Conservation (phyloP, 164 flowering plant species). For the Annona squamosa region DNA sequence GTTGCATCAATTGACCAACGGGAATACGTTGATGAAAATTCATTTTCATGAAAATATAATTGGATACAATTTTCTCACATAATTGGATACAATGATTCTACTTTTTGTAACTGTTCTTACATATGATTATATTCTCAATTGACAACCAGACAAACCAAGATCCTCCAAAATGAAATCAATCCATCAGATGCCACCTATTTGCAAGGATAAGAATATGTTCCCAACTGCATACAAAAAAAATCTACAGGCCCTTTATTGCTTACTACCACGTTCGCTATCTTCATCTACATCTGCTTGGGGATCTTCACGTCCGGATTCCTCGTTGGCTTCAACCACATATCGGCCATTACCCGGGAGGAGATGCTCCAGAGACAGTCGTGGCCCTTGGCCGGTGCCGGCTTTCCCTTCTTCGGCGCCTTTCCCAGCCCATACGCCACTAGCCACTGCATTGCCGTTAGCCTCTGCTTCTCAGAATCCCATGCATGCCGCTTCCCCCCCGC, state of each 20-base stretch:
- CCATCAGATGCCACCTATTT: too few relatives aligned
- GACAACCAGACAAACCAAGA: too few relatives aligned
- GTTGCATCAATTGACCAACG: too few relatives aligned
- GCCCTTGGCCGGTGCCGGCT: slow-evolving; percentile 30
- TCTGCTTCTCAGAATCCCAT: slow-evolving; percentile 82
- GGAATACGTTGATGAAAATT: too few relatives aligned
- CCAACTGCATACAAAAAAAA: not conserved
- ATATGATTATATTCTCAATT: too few relatives aligned
- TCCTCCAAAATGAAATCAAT: too few relatives aligned
- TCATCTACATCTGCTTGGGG: slow-evolving; percentile 23
- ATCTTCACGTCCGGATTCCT: slow-evolving; percentile 86
- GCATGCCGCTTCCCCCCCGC: slow-evolving; percentile 34
- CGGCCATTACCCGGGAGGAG: slow-evolving; percentile 79
- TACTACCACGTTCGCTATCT: not conserved
- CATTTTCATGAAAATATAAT: too few relatives aligned
- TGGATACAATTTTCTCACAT: too few relatives aligned
- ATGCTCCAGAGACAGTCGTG: slow-evolving; percentile 78
- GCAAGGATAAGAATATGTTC: not conserved
- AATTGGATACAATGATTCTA: too few relatives aligned
- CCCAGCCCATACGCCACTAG: slow-evolving; percentile 67
- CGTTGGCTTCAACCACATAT: slow-evolving; percentile 89
- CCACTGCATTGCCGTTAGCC: slow-evolving; percentile 90
- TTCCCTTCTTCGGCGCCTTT: slow-evolving; percentile 56
- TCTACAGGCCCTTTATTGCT: not conserved
- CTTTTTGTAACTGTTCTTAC: too few relatives aligned